Percentiles rank a stretch among this genome's conserved stretches.
phyloP scores from a whole-genome alignment of 2,329 filamentous ascomycete species.

The Sporothrix schenckii region DNA sequence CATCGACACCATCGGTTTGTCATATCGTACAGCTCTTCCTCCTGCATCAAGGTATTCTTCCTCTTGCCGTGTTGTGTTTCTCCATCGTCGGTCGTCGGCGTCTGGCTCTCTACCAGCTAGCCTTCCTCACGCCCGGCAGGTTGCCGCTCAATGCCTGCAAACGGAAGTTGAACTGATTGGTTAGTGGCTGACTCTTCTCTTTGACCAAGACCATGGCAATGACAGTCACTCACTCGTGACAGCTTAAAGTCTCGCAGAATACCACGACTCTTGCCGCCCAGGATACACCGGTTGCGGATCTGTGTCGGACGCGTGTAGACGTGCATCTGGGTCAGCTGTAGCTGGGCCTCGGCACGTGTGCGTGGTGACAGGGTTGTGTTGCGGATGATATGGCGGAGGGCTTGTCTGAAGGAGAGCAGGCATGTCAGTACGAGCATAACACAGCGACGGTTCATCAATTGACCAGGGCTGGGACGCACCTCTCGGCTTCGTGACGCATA shows the following conservation, averaged over 20 bases:
- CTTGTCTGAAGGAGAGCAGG: conserved; percentile 67
- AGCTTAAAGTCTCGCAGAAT: conserved; percentile 93
- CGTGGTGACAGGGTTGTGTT: conserved; percentile 84
- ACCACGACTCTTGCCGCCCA: conserved; percentile 87
- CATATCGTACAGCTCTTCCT: conserved; percentile 17
- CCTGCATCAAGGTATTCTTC: conserved; percentile 9
- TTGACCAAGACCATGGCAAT: not conserved
- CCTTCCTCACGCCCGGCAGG: conserved; percentile 91
- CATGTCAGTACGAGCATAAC: not conserved
- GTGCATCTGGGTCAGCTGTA: conserved; percentile 94
- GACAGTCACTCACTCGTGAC: conserved; percentile 64
- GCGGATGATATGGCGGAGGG: conserved; percentile 86
- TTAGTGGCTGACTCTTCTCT: conserved; percentile 28
- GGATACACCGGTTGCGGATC: conserved; percentile 89
- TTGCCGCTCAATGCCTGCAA: conserved; percentile 83
- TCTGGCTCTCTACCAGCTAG: conserved; percentile 75
- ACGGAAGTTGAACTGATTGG: conserved; percentile 82
- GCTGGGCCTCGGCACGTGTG: conserved; percentile 85
- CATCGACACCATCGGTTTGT: not conserved
- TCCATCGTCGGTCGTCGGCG: not conserved
- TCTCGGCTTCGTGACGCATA: conserved; percentile 81
- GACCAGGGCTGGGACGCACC: conserved; percentile 56
- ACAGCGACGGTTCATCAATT: not conserved
- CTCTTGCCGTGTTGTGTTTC: not conserved
- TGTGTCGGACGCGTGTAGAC: conserved; percentile 91